These are phyloP conservation scores for Lactarius hengduanensis DNA, from an alignment of 768 basidiomycete species.

Conservation along the genomic window DNA sequence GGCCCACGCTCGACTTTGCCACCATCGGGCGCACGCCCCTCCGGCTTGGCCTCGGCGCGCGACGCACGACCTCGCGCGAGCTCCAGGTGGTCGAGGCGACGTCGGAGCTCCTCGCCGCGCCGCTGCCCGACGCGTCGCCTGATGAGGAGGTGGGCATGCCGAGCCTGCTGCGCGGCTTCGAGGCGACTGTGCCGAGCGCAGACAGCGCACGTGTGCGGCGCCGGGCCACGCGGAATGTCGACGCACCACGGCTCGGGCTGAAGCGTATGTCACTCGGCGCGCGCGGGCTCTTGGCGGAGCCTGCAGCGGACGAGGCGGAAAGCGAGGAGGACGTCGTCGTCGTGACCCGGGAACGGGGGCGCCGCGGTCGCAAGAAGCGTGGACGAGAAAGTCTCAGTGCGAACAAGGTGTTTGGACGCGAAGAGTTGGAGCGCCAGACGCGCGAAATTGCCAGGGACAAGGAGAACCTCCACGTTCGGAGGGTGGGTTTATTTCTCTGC, in stretches of 20 bases:
- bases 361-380: constrained; percentile 45
- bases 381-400: constrained; percentile 67
- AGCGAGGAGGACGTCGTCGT: constrained; percentile 78
- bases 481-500: constrained; percentile 45
- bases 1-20: constrained; percentile 62
- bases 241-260: constrained; percentile 71
- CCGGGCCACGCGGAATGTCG: constrained; percentile 76
- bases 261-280: constrained; percentile 78
- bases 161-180: constrained; percentile 86
- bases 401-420: constrained; percentile 70
- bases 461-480: constrained; percentile 86
- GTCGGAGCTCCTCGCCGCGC: constrained; percentile 66
- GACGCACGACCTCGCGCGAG: constrained; percentile 78
- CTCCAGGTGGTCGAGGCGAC: constrained; percentile 81
- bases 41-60: constrained; percentile 60
- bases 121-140: constrained; percentile 73
- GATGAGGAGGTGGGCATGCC: constrained; percentile 76
- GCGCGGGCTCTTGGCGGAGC: constrained; percentile 63
- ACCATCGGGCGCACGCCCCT: constrained; percentile 78
- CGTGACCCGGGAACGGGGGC: constrained; percentile 43
- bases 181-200: constrained; percentile 91
- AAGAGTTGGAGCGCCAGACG: constrained; percentile 81
- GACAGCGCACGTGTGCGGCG: constrained; percentile 74
- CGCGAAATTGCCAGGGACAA: constrained; percentile 89
- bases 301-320: constrained; percentile 50